Percentiles rank a stretch among this genome's conserved stretches.
Evolutionary conservation across 345 rosid genomes (phyloP).

Genomic region (Turritis glabra): DNA sequence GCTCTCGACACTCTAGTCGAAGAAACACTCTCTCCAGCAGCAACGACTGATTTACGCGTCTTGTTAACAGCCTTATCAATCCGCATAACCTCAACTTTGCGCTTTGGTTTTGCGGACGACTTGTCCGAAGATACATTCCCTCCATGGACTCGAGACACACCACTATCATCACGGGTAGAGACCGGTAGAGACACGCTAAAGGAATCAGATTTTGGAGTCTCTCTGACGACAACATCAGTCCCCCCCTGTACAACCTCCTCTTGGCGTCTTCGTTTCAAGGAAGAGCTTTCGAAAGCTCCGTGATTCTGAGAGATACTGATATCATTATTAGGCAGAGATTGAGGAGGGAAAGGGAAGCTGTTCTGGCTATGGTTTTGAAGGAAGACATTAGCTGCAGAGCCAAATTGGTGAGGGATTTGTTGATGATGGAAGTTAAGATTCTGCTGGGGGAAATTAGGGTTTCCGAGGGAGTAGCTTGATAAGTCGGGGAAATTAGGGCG

Average conservation of each 20-base stretch:
- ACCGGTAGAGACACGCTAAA: slow-evolving; percentile 47
- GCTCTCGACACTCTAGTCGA: slow-evolving; percentile 61
- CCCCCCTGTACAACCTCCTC: slow-evolving; percentile 36
- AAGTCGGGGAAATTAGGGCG: slow-evolving; percentile 37
- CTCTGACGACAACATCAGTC: slow-evolving; percentile 47
- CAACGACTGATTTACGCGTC: slow-evolving; percentile 47
- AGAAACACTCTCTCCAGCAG: slow-evolving; percentile 59
- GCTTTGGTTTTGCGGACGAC: slow-evolving; percentile 22
- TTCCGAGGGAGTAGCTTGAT: slow-evolving; percentile 30
- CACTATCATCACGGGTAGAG: slow-evolving; percentile 12
- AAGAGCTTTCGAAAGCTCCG: slow-evolving; percentile 6
- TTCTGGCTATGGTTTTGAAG: slow-evolving; percentile 33
- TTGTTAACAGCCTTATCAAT: slow-evolving; percentile 49
- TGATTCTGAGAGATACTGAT: slow-evolving; percentile 26
- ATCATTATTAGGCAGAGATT: slow-evolving; percentile 11
- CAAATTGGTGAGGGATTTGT: slow-evolving; percentile 41
- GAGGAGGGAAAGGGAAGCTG: slow-evolving; percentile 28
- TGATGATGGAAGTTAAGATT: slow-evolving; percentile 38
- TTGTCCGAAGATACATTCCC: slow-evolving; percentile 24
- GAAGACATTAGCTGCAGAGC: slow-evolving; percentile 23
- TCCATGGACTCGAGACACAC: slow-evolving; percentile 21
- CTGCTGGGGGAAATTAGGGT: slow-evolving; percentile 33
- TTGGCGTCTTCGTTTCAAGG: slow-evolving; percentile 25
- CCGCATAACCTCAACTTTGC: slow-evolving; percentile 29
- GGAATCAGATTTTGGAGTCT: slow-evolving; percentile 39